A percentile compares a stretch with the other conserved stretches of the same genome.
phyloP scores from a whole-genome alignment of 1,284 basidiomycete genomes.

The Leccinum subrobustum region DNA sequence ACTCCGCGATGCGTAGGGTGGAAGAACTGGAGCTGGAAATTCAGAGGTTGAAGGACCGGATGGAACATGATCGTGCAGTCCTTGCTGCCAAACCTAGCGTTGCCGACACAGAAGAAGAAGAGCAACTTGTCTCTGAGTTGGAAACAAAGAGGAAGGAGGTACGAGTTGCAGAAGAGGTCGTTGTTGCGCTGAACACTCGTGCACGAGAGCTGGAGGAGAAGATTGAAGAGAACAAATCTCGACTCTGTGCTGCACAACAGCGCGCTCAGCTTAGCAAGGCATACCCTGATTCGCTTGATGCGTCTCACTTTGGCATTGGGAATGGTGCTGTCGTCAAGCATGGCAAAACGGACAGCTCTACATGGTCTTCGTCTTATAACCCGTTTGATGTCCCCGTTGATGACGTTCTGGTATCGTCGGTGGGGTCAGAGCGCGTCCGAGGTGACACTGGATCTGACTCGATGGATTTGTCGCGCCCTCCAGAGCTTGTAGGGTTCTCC shows the following conservation, averaged over 20 bases:
- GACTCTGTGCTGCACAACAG: constrained; percentile 49
- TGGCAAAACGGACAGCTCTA: constrained; percentile 17
- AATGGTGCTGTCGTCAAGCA: constrained; percentile 7
- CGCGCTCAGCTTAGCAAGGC: constrained; percentile 47
- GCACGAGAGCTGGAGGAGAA: constrained; percentile 62
- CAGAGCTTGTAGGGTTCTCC: constrained; percentile 38
- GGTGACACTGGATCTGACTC: constrained; percentile 10
- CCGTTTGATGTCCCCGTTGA: constrained; percentile 30
- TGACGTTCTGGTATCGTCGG: constrained; percentile 20
- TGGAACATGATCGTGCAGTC: constrained; percentile 51
- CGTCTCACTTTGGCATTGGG: constrained; percentile 8
- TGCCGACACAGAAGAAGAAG: constrained; percentile 43
- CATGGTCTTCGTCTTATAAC: constrained; percentile 32
- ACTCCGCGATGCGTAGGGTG: constrained; percentile 65
- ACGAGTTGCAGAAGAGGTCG: constrained; percentile 67
- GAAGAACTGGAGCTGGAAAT: constrained; percentile 72
- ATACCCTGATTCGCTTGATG: constrained; percentile 26
- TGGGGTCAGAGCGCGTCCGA: constrained; percentile 12
- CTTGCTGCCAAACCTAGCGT: constrained; percentile 46
- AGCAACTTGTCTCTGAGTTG: constrained; percentile 52
- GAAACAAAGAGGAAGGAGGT: constrained; percentile 66
- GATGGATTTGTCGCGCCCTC: constrained; percentile 25
- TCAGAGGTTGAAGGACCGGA: constrained; percentile 50
- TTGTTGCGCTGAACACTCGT: constrained; percentile 51
- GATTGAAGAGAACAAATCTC: constrained; percentile 52